These are phyloP conservation scores for Quercus cerris DNA, from an alignment of 306 rosid genomes.

Conservation along the genomic window DNA sequence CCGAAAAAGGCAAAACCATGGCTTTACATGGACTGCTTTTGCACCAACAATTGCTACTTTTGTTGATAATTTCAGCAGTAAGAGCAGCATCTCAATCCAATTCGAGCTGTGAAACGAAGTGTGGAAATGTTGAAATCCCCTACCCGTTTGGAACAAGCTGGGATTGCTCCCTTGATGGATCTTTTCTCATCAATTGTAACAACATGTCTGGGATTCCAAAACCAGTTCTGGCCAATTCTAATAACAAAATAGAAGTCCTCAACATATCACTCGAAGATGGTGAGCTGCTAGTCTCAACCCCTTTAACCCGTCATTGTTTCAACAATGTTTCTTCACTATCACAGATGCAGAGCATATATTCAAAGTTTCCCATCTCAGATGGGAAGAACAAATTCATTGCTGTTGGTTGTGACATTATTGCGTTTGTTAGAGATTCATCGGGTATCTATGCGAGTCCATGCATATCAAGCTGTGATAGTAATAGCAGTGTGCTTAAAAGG, in stretches of 20 bases:
- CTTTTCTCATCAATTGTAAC: conserved; percentile 14
- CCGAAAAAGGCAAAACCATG: not conserved
- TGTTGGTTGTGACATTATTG: conserved; percentile 34
- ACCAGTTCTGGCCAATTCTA: not conserved
- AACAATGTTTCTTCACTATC: fast-evolving
- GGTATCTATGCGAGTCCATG: conserved; percentile 21
- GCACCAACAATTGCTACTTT: not conserved
- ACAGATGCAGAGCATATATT: fast-evolving
- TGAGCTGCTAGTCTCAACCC: conserved; percentile 20
- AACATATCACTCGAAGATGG: conserved; percentile 20
- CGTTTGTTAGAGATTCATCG: fast-evolving
- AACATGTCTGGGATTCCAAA: not conserved
- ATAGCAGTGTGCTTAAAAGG: not conserved
- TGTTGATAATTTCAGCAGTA: not conserved
- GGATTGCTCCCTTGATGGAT: conserved; percentile 6
- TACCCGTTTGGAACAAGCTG: conserved; percentile 27
- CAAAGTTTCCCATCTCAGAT: conserved; percentile 8
- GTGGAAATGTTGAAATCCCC: conserved; percentile 15
- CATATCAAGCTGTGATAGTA: conserved; percentile 1
- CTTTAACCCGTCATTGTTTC: conserved; percentile 11
- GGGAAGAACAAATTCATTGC: conserved; percentile 22
- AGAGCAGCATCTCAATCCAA: not conserved
- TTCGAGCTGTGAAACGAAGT: not conserved
- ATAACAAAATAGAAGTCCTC: not conserved
- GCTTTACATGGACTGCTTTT: not conserved